phyloP scores from a whole-genome alignment of 129 eudicot genomes.

The Sambucus nigra region DNA sequence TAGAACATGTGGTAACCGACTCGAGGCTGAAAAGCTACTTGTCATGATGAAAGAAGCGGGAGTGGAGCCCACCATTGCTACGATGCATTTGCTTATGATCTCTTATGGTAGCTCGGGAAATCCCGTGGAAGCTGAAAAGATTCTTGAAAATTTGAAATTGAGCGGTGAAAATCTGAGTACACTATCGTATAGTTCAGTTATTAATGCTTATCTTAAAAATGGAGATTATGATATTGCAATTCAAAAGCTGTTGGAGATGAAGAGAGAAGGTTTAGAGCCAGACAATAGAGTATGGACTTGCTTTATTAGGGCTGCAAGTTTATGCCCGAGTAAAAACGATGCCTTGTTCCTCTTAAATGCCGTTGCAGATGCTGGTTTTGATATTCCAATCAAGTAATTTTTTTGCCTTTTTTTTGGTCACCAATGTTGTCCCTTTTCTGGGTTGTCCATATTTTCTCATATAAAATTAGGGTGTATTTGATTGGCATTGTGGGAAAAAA shows the following conservation, averaged over 20 bases:
- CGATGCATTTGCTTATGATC: constrained; percentile 93
- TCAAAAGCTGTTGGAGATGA: constrained; percentile 68
- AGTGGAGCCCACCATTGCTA: constrained; percentile 63
- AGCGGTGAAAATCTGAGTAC: constrained; percentile 45
- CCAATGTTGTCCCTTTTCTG: not conserved
- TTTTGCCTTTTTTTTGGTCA: not conserved
- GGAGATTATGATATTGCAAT: constrained; percentile 52
- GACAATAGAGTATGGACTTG: constrained; percentile 92
- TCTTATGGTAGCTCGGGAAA: constrained; percentile 84
- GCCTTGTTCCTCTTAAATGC: constrained; percentile 62
- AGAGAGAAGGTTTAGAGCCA: constrained; percentile 59
- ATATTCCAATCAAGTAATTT: constrained; percentile 60
- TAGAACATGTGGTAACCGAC: constrained; percentile 55
- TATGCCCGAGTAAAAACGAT: constrained; percentile 46
- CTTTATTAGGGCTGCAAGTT: constrained; percentile 79
- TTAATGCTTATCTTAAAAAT: constrained; percentile 76
- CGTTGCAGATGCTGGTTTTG: constrained; percentile 62
- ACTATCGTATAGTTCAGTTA: constrained; percentile 73
- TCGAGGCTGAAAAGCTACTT: constrained; percentile 61
- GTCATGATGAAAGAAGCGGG: constrained; percentile 66
- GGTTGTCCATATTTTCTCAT: not conserved
- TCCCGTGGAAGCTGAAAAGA: constrained; percentile 84
- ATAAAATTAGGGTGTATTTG: too few relatives aligned
- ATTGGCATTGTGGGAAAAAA: too few relatives aligned
- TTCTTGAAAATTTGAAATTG: constrained; percentile 49